Evolutionary conservation across 768 basidiomycete species (phyloP), one percentile per base, ranked within the genome.

Genomic region (Mycena polygramma): DNA sequence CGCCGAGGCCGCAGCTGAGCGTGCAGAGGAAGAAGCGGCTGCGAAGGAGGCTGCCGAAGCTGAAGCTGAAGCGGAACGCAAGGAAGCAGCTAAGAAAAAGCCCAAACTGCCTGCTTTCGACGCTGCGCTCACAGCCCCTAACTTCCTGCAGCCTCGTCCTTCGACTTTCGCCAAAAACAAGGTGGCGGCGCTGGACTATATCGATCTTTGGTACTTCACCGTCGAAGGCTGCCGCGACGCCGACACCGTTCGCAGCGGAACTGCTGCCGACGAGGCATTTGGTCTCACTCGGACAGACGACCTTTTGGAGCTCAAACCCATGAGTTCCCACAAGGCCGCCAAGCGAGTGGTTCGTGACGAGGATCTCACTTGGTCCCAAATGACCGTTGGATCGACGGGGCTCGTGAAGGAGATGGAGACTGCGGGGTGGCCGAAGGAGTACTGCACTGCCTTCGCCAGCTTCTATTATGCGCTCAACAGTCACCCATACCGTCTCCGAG

Each of bases 321-420:
- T 67, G 0, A 41, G 72, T 0, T 57, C 70, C 0, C 52, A 72
- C 24, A 72, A 68, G 26, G 66, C 75, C 2, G 75, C 71, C 4
- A 6, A 17, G 2, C 46, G 61, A 1, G 69, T 48, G 0, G n/a
- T 60, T 0, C 26, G 41, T 0, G 72, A 78, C 58, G 62, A 70
- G 1, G 55, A 75, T 0, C 68, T 78, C 0, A 14, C 66, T 8
- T 73, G 74, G 52, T 7, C 37, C 0, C 63, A 77, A 2, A 67
- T 77, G 20, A 15, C 70, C 0, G 24, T 69, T 1, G 77, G 68
- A 0, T 48, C 66, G 2, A 69, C 57, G 7, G 11, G 11, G 1
- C 26, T 64, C 15, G 39, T 72, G 30, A 26, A 43, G 11, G 46
- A 35, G 7, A 35, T 61, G 24, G 46, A 49, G 19, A 35, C 11